Percentiles rank a stretch among this genome's conserved stretches.
phyloP scores from a whole-genome alignment of 768 basidiomycete species.

The Lentinula sp. region DNA sequence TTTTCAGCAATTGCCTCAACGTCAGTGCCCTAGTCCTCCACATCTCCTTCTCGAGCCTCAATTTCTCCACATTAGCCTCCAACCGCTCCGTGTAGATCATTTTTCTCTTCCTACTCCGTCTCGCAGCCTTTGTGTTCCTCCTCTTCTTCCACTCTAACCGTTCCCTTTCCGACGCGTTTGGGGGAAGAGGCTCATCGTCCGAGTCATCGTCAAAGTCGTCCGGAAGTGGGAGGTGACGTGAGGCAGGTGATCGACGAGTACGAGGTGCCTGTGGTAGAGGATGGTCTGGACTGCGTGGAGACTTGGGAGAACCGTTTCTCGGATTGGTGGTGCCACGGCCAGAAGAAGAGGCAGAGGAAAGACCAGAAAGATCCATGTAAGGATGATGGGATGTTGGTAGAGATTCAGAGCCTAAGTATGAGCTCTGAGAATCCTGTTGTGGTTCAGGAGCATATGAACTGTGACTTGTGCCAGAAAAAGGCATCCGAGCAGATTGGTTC shows the following conservation, averaged over 20 bases:
- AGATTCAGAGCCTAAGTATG: neutral
- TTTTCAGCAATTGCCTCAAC: conserved; percentile 36
- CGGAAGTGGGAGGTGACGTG: neutral
- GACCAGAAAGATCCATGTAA: neutral
- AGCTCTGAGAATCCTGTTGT: neutral
- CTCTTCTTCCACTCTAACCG: conserved; percentile 75
- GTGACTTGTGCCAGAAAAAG: neutral
- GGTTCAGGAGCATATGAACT: neutral
- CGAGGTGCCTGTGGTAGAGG: neutral
- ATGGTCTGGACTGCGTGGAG: neutral
- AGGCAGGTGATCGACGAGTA: neutral
- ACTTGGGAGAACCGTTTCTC: neutral
- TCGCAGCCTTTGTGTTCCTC: conserved; percentile 82
- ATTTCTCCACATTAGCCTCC: conserved; percentile 37
- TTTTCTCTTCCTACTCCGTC: conserved; percentile 63
- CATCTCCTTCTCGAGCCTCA: conserved; percentile 43
- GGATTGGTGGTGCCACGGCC: neutral
- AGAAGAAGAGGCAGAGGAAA: neutral
- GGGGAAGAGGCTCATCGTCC: conserved; percentile 30
- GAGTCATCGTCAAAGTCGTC: conserved; percentile 55
- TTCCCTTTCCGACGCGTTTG: conserved; percentile 50
- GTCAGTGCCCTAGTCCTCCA: conserved; percentile 40
- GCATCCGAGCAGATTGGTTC: neutral
- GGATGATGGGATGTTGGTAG: neutral
- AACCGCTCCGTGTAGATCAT: conserved; percentile 53